Percentiles rank a stretch among this genome's conserved stretches.
These are phyloP conservation scores for Bryum argenteum DNA, from an alignment of 225 moss, liverwort and hornwort genomes.

Conservation along the genomic window DNA sequence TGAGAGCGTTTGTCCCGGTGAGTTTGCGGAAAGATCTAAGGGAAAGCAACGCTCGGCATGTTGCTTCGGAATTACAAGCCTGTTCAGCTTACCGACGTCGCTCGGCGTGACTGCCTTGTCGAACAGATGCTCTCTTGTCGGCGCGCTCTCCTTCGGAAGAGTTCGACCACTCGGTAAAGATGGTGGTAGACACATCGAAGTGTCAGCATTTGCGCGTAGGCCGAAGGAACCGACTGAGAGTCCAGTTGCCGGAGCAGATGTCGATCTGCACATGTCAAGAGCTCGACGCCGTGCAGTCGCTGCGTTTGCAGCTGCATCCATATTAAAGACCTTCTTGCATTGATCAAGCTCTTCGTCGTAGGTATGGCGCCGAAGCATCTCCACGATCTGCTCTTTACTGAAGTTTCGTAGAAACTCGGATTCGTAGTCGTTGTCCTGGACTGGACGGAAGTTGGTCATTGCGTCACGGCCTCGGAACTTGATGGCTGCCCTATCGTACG, in stretches of 20 bases:
- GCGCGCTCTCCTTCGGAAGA: slow-evolving; percentile 29
- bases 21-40: slow-evolving; percentile 79
- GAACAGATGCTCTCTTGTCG: slow-evolving; percentile 83
- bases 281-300: slow-evolving; percentile 43
- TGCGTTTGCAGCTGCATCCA: slow-evolving; percentile 61
- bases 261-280: slow-evolving; percentile 44
- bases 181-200: slow-evolving; percentile 38
- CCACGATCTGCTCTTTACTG: slow-evolving; percentile 92
- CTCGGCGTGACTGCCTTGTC: slow-evolving; percentile 98
- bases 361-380: slow-evolving; percentile 94
- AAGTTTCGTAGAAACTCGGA: slow-evolving; percentile 78
- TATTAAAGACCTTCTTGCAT: slow-evolving; percentile 72
- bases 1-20: slow-evolving; percentile 94
- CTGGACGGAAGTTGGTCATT: slow-evolving; percentile 93
- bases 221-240: slow-evolving; percentile 44
- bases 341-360: slow-evolving; percentile 99
- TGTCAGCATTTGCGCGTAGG: slow-evolving; percentile 28
- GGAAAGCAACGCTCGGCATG: slow-evolving; percentile 98
- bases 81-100: slow-evolving; percentile 95
- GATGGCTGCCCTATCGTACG: slow-evolving; percentile 92
- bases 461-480: slow-evolving; percentile 97
- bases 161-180: slow-evolving; percentile 41
- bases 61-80: slow-evolving; percentile 97
- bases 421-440: slow-evolving; percentile 85
- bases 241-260: slow-evolving; percentile 22